Conservation (phyloP, 495 filamentous ascomycete species). For the Aspergillus diversus region DNA sequence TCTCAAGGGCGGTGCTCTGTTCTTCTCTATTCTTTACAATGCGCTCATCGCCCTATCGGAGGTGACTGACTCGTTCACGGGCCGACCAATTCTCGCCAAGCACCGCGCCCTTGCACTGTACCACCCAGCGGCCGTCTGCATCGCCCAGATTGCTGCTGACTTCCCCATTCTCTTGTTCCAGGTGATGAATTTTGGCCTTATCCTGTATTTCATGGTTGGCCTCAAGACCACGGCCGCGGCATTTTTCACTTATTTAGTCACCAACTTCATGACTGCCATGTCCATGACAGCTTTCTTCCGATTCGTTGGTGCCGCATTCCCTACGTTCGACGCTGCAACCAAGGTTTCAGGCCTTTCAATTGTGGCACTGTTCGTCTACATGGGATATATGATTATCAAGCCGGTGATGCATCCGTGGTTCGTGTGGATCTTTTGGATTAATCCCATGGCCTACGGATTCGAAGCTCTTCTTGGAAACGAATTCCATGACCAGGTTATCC, state of each 20-base stretch:
- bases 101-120: constrained; percentile 79
- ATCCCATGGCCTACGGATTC: constrained; percentile 69
- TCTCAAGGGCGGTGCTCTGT: constrained; percentile 60
- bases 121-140: constrained; percentile 70
- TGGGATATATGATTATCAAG: constrained; percentile 60
- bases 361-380: constrained; percentile 57
- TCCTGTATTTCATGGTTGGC: constrained; percentile 76
- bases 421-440: constrained; percentile 65
- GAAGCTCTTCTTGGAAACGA: constrained; percentile 66
- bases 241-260: constrained; percentile 55
- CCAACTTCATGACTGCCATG: constrained; percentile 29
- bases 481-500: constrained; percentile 51
- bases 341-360: constrained; percentile 52
- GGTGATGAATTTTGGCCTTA: constrained; percentile 65
- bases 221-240: constrained; percentile 47
- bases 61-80: constrained; percentile 68
- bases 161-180: constrained; percentile 67
- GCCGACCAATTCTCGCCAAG: constrained; percentile 72
- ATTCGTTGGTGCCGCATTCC: constrained; percentile 51
- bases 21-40: constrained; percentile 77
- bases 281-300: constrained; percentile 57
- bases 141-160: constrained; percentile 74
- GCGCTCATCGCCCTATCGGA: constrained; percentile 72
- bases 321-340: constrained; percentile 55
- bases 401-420: constrained; percentile 70